phyloP scores from a whole-genome alignment of 257 asterid genomes.

The Ballota nigra region DNA sequence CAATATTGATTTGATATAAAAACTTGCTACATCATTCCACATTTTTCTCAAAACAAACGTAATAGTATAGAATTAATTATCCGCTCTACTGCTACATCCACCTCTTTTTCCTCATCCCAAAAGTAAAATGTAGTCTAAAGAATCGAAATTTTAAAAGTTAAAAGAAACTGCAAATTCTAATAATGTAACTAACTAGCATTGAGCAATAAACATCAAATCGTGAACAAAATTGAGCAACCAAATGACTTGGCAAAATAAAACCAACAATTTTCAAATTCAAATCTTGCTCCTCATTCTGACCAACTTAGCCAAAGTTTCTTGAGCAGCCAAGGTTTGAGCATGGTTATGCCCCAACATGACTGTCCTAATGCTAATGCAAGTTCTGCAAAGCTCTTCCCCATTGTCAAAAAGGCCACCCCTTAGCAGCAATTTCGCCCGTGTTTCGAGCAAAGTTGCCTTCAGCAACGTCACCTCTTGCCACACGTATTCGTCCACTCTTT shows the following conservation, averaged over 20 bases:
- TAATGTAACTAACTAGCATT: background rate
- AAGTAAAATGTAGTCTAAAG: background rate
- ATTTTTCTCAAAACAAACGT: too few relatives aligned
- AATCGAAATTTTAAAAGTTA: background rate
- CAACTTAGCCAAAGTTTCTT: slow-evolving; percentile 75
- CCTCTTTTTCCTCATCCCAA: too few relatives aligned
- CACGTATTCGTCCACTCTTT: slow-evolving; percentile 69
- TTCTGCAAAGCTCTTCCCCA: slow-evolving; percentile 80
- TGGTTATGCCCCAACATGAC: slow-evolving; percentile 89
- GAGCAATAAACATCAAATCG: background rate
- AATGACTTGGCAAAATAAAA: background rate
- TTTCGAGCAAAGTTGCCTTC: slow-evolving; percentile 68
- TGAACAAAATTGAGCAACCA: background rate
- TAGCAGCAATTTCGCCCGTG: slow-evolving; percentile 63
- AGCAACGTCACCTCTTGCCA: slow-evolving; percentile 85
- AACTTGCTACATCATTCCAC: too few relatives aligned
- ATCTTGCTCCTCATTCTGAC: slow-evolving; percentile 91
- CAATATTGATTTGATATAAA: too few relatives aligned
- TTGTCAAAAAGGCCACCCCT: slow-evolving; percentile 76
- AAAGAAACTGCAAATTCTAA: background rate
- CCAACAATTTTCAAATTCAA: slow-evolving; percentile 23
- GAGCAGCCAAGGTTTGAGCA: slow-evolving; percentile 78
- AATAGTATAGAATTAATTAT: too few relatives aligned
- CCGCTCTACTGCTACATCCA: too few relatives aligned
- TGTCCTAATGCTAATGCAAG: slow-evolving; percentile 77